Conservation (phyloP, 148 eudicot species). For the Fagopyrum esculentum region DNA sequence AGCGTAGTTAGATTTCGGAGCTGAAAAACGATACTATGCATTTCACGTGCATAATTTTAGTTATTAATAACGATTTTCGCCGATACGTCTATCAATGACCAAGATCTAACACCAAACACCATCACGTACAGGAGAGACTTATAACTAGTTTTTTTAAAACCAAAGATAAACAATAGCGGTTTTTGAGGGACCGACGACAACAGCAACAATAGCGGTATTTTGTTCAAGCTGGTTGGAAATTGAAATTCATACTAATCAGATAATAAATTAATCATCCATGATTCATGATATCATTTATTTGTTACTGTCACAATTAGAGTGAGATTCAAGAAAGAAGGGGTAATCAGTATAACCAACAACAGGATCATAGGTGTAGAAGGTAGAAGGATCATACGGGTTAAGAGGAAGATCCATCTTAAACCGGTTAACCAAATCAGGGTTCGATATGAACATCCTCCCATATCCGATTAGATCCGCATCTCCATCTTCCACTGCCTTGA, state of each 20-base stretch:
- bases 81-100: too few species aligned
- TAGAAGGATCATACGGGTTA: conserved; percentile 16
- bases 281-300: not conserved
- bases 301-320: too few species aligned
- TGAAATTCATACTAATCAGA: not conserved
- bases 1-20: too few species aligned
- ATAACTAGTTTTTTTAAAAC: too few species aligned
- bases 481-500: conserved; percentile 14
- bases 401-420: conserved; percentile 17
- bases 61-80: too few species aligned
- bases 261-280: not conserved
- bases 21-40: too few species aligned
- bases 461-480: conserved; percentile 18
- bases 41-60: too few species aligned
- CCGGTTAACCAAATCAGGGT: conserved; percentile 23
- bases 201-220: not conserved
- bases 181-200: not conserved
- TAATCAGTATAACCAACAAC: conserved; percentile 25
- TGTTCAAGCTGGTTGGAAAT: not conserved
- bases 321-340: conserved; percentile 14
- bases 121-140: too few species aligned
- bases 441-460: conserved; percentile 19
- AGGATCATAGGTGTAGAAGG: conserved; percentile 19
- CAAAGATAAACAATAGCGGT: too few species aligned
- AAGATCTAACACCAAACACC: too few species aligned